Conservation (phyloP, 495 filamentous ascomycete genomes). For the Talaromyces proteolyticus region DNA sequence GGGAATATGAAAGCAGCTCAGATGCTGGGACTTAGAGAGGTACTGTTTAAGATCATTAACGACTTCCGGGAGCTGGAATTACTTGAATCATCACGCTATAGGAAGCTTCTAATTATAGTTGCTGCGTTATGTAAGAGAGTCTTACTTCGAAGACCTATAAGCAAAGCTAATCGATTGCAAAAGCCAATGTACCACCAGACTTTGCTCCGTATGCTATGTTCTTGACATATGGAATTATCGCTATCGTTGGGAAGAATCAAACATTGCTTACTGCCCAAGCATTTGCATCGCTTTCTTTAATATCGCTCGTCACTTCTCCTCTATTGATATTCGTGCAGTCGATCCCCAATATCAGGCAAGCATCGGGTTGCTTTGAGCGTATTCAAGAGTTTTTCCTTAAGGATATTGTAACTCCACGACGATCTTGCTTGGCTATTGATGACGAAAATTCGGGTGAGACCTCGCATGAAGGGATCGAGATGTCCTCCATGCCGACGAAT, state of each 20-base stretch:
- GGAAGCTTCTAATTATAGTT: slow-evolving; percentile 9
- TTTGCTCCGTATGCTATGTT: slow-evolving; percentile 36
- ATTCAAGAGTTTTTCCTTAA: slow-evolving; percentile 18
- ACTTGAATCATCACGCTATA: slow-evolving; percentile 13
- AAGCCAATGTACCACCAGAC: slow-evolving; percentile 8
- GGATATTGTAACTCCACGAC: not conserved
- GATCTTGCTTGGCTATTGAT: not conserved
- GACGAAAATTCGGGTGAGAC: not conserved
- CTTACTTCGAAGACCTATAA: not conserved
- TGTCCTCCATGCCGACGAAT: slow-evolving; percentile 4
- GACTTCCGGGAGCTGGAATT: slow-evolving; percentile 51
- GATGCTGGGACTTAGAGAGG: slow-evolving; percentile 40
- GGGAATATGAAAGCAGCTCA: slow-evolving; percentile 33
- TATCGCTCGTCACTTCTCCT: slow-evolving; percentile 23
- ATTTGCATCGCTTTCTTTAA: slow-evolving; percentile 31
- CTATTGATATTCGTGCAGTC: slow-evolving; percentile 18
- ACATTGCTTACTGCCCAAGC: slow-evolving; percentile 31
- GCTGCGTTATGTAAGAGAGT: slow-evolving; percentile 11
- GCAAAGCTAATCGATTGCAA: not conserved
- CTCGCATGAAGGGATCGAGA: not conserved
- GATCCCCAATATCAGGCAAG: slow-evolving; percentile 14
- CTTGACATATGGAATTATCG: slow-evolving; percentile 31
- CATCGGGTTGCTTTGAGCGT: slow-evolving; percentile 21
- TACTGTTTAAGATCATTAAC: slow-evolving; percentile 33
- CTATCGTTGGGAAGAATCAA: slow-evolving; percentile 25